Base-by-base conservation (phyloP, 2,329 filamentous ascomycete genomes). In the Colletotrichum lindemuthianum region DNA sequence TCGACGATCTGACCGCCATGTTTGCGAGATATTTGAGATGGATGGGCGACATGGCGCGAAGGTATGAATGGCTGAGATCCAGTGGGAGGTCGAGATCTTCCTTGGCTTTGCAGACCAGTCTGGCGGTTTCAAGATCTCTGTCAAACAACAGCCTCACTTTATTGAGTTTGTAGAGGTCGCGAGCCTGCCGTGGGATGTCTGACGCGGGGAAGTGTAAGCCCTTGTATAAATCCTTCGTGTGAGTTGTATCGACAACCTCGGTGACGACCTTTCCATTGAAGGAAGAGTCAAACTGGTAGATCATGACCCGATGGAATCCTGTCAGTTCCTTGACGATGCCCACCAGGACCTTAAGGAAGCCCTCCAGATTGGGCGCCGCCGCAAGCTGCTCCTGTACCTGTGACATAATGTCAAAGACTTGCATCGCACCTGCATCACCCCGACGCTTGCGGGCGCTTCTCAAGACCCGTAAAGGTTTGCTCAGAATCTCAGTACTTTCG, bases 1-100 rank as follows among this genome's bases (percentile, higher is more conserved):
- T 97, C 68, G 92, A 97, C 0, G 92, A 92, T n/a, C 93, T 88
- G 0, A 97, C 93, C 8, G 89, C 90, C 93, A 97, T 97, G 73
- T 97, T 93, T 6, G 81, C 85, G 3, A 97, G 82, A 70, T 97
- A 97, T 72, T 96, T 96, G 59, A 97, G 76, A 72, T 96, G 92
- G 45, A 97, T 94, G 0, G 93, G 93, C 1, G 92, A 96, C 87
- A 97, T 97, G 67, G 94, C 93, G 58, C 93, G 88, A 2, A 97
- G 84, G 72, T 96, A 96, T 0, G 90, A 86, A 71, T 96, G 91
- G 1, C 91, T 96, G 75, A 97, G 88, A 73, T 97, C 92, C 4
- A 97, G 76, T 0, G 93, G 92, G 0, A 76, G 81, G 52, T 93
- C 89, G 8, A 96, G 80, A 70, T 96, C 92, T 75, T 92, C 85